These are phyloP conservation scores for Elymus sibiricus DNA, from an alignment of 176 grass and related monocot genomes.

Conservation along the genomic window DNA sequence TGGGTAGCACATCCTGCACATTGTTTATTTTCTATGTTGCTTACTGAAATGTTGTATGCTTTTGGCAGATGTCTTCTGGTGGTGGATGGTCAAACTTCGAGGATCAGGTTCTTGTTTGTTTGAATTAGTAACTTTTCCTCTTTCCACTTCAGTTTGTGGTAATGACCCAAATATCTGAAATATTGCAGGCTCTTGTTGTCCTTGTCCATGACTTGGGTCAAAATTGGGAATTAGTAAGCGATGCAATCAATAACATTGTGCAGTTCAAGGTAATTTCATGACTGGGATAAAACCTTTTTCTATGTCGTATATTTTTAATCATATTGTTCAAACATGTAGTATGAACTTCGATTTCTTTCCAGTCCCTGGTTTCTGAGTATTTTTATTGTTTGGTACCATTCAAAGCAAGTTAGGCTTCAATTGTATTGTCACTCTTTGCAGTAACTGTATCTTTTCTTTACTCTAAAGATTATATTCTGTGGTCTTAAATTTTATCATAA, in stretches of 20 bases:
- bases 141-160: constrained; percentile 14
- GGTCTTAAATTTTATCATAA: constrained; percentile 1
- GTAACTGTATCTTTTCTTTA: neutral
- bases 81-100: constrained; percentile 91
- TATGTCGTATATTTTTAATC: constrained; percentile 1
- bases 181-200: constrained; percentile 84
- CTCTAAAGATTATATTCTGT: neutral
- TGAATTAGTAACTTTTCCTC: constrained; percentile 11
- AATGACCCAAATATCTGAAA: constrained; percentile 26
- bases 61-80: constrained; percentile 59
- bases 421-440: neutral
- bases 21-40: neutral
- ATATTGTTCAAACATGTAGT: neutral
- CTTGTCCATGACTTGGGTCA: constrained; percentile 98
- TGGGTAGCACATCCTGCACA: constrained; percentile 8
- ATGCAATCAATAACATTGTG: constrained; percentile 85
- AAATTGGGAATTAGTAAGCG: constrained; percentile 95
- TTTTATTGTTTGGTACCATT: neutral
- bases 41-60: constrained; percentile 25
- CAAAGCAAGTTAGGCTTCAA: constrained; percentile 1
- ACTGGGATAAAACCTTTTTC: neutral
- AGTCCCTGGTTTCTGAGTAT: neutral
- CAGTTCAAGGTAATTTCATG: constrained; percentile 67
- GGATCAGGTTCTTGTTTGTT: constrained; percentile 74
- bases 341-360: constrained; percentile 15